Base-by-base conservation (phyloP, 257 asterid genomes). In the Echium plantagineum region DNA sequence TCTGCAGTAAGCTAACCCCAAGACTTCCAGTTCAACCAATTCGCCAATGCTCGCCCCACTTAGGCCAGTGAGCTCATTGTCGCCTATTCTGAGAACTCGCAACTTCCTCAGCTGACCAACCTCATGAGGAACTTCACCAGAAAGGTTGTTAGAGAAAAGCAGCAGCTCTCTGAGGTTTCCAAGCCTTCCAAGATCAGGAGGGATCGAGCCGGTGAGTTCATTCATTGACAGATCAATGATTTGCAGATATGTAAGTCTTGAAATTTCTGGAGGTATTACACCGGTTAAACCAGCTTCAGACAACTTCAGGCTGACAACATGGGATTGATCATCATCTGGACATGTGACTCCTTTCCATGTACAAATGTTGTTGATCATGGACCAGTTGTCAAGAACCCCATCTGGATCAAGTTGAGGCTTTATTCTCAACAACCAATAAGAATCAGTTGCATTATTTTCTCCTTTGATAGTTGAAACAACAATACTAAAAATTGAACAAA, bases 301-400 rank as follows among this genome's bases (percentile, higher is more conserved):
- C 42, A 90, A 80, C 68, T 81, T 85, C 52, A 90, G 75, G 4
- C 85, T 71, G 58, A 77, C 61, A 21, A 80, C 53, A 60, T 71
- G 83, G 20, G 51, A 61, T 60, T 69, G 70, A 72, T 85, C 85
- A 54, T 84, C 82, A 52, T 67, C 69, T 66, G 95, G 70, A 62
- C 98, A 90, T 58, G 80, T 65, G 60, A 90, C 75, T 56, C 95
- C 96, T 68, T 75, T 63, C 98, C 98, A 90, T 38, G 78, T 56
- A 65, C 98, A 90, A 22, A 83, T 60, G 52, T 68, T 72, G 19
- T 78, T 73, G 61, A 65, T 78, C 71, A 71, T 71, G 63, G 77
- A 61, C 98, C 98, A 90, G 75, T 60, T 81, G 15, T 72, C 59
- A 57, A 90, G 86, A 76, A 67, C 79, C 49, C 81, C 80, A 13